Conservation (phyloP, 1,139 yeast species). For the Lodderomyces parapsilosis region DNA sequence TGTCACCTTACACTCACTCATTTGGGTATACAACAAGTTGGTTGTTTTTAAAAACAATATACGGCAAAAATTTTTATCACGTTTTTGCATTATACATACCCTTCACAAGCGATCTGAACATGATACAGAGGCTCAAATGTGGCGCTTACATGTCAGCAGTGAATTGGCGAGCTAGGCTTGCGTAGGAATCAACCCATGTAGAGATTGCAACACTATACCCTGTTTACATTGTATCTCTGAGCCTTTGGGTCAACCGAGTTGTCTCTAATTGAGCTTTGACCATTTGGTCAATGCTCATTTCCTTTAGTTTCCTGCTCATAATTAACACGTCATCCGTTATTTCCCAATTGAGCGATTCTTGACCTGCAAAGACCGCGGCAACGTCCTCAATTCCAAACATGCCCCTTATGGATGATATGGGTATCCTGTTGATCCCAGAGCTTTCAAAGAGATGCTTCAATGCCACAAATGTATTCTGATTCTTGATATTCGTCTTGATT, state of each 20-base stretch:
- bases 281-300: neutral
- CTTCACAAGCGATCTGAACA: too few relatives aligned
- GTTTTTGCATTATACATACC: too few relatives aligned
- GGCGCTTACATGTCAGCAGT: too few relatives aligned
- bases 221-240: neutral
- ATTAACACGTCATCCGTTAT: neutral
- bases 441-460: neutral
- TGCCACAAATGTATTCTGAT: neutral
- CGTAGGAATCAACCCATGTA: too few relatives aligned
- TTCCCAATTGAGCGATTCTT: conserved; percentile 1
- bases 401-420: neutral
- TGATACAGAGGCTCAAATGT: too few relatives aligned
- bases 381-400: neutral
- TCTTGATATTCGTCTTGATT: neutral
- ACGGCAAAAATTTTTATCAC: too few relatives aligned
- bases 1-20: too few relatives aligned
- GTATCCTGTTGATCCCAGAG: conserved; percentile 1
- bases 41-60: too few relatives aligned
- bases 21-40: too few relatives aligned
- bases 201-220: too few relatives aligned
- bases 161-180: too few relatives aligned
- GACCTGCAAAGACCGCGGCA: neutral
- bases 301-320: neutral
- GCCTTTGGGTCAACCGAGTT: neutral
- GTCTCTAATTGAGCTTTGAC: neutral